A percentile compares a stretch with the other conserved stretches of the same genome.
phyloP scores from a whole-genome alignment of 129 eudicot species.

The Apium graveolens region DNA sequence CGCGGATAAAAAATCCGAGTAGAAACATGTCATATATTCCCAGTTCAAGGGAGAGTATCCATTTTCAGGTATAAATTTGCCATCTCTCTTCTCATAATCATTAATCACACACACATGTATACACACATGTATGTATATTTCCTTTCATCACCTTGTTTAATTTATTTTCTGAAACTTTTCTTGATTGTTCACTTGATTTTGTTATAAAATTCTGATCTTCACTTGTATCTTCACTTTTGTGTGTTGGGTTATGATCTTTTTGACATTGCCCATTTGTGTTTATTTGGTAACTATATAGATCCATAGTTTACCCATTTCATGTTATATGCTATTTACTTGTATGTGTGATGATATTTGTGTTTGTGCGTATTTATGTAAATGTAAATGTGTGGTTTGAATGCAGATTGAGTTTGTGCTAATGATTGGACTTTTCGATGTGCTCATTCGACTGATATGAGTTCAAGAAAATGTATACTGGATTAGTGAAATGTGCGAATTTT shows the following conservation, averaged over 20 bases:
- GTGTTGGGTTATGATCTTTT: background rate
- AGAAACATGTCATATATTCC: too few relatives aligned
- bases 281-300: background rate
- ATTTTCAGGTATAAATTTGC: background rate
- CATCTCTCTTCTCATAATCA: background rate
- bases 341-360: background rate
- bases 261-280: background rate
- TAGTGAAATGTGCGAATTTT: background rate
- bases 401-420: background rate
- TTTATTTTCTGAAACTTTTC: background rate
- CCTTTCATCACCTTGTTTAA: too few relatives aligned
- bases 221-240: background rate
- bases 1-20: too few relatives aligned
- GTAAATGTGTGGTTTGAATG: background rate
- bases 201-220: background rate
- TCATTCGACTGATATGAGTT: background rate
- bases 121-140: too few relatives aligned
- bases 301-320: background rate
- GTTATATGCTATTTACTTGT: background rate
- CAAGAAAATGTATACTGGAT: background rate
- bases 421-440: background rate
- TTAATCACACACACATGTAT: background rate
- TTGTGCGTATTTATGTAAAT: background rate
- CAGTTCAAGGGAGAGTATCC: background rate
- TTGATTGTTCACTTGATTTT: background rate